phyloP scores from a whole-genome alignment of 2,329 filamentous ascomycete species.

The Venturia pyrina region DNA sequence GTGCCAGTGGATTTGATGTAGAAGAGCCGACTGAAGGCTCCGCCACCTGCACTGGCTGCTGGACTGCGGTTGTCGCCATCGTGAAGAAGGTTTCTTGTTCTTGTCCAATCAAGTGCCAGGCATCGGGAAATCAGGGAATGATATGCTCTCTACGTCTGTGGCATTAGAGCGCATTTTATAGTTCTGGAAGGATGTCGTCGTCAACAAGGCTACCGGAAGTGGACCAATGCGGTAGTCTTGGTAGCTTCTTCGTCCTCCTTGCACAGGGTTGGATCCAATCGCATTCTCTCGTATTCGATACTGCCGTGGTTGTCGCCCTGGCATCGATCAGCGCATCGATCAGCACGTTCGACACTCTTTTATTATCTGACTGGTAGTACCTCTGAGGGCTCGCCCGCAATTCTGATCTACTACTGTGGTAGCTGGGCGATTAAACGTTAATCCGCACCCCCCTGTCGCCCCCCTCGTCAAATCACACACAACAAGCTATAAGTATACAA shows the following conservation, averaged over 20 bases:
- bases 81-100: background rate
- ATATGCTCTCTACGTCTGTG: too few relatives aligned
- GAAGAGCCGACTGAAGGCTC: background rate
- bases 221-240: background rate
- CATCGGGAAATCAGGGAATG: background rate
- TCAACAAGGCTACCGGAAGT: background rate
- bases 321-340: too few relatives aligned
- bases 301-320: too few relatives aligned
- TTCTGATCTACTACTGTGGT: too few relatives aligned
- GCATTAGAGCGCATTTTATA: background rate
- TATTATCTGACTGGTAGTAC: too few relatives aligned
- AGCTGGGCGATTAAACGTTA: too few relatives aligned
- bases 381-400: too few relatives aligned
- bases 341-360: too few relatives aligned
- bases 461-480: too few relatives aligned
- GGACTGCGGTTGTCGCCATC: constrained; percentile 1
- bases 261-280: background rate
- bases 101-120: background rate
- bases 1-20: background rate
- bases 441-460: too few relatives aligned
- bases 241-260: background rate
- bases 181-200: background rate
- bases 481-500: too few relatives aligned
- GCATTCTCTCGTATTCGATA: background rate
- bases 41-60: background rate